These are phyloP conservation scores for Calonectria montana DNA, from an alignment of 2,329 filamentous ascomycete species.

Conservation along the genomic window DNA sequence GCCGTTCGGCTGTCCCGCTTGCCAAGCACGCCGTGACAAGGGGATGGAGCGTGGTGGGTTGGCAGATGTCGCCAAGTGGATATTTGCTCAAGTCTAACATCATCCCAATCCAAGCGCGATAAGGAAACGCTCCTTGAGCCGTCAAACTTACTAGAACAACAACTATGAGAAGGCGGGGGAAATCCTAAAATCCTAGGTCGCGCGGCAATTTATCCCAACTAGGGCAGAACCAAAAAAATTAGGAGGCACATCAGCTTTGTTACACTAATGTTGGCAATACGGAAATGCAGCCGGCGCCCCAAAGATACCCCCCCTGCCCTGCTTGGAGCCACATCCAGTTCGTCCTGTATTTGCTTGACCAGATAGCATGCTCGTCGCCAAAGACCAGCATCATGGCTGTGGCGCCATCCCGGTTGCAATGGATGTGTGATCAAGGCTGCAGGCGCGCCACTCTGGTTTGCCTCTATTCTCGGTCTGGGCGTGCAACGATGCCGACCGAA, in stretches of 20 bases:
- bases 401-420: not conserved
- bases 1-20: not conserved
- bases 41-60: not conserved
- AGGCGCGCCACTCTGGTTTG: not conserved
- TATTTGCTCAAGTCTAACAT: not conserved
- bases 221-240: not conserved
- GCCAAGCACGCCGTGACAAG: not conserved
- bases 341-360: not conserved
- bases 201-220: not conserved
- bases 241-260: not conserved
- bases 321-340: not conserved
- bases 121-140: not conserved
- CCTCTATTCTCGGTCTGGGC: not conserved
- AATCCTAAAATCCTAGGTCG: not conserved
- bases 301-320: not conserved
- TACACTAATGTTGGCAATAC: not conserved
- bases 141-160: not conserved
- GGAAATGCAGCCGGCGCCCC: not conserved
- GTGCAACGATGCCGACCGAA: not conserved
- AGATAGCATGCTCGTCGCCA: not conserved
- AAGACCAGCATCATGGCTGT: not conserved
- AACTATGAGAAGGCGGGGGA: not conserved
- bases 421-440: not conserved
- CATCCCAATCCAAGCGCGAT: not conserved
- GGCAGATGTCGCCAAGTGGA: not conserved